A percentile compares a stretch with the other conserved stretches of the same genome.
These are phyloP conservation scores for Thelephora ganbajun DNA, from an alignment of 768 basidiomycete species.

Conservation along the genomic window DNA sequence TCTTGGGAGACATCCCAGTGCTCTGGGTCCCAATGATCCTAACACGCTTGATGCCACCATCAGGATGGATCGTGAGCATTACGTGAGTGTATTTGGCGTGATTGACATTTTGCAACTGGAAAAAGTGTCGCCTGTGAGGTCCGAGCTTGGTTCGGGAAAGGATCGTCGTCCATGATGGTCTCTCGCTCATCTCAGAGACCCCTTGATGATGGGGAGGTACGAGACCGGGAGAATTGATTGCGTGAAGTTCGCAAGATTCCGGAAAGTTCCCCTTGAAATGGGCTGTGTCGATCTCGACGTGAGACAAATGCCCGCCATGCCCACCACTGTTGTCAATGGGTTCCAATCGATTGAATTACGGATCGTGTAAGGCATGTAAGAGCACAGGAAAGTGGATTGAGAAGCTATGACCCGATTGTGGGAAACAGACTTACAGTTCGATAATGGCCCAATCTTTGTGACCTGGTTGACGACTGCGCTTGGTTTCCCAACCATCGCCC, in stretches of 20 bases:
- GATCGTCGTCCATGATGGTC: conserved; percentile 48
- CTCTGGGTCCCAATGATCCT: conserved; percentile 59
- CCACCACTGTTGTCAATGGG: conserved; percentile 33
- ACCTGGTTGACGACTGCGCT: conserved; percentile 61
- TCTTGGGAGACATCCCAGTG: conserved; percentile 6
- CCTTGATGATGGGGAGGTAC: conserved; percentile 13
- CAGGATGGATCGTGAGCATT: conserved; percentile 80
- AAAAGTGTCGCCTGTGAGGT: conserved; percentile 81
- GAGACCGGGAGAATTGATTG: conserved; percentile 24
- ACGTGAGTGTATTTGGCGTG: conserved; percentile 64
- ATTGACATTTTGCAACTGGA: conserved; percentile 60
- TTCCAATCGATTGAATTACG: neutral
- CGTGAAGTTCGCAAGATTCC: conserved; percentile 73
- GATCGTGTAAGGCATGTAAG: neutral
- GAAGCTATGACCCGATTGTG: neutral
- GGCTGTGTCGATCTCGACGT: conserved; percentile 82
- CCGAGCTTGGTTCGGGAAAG: conserved; percentile 71
- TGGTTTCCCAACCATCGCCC: conserved; percentile 99
- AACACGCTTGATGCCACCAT: conserved; percentile 93
- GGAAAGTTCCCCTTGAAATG: conserved; percentile 97
- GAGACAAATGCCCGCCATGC: conserved; percentile 54
- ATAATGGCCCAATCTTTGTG: conserved; percentile 91
- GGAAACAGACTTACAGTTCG: conserved; percentile 48
- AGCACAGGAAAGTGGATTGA: conserved; percentile 1
- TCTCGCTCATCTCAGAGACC: conserved; percentile 20